Conservation (phyloP, 495 filamentous ascomycete genomes). For the Parachaetomium inaequale region DNA sequence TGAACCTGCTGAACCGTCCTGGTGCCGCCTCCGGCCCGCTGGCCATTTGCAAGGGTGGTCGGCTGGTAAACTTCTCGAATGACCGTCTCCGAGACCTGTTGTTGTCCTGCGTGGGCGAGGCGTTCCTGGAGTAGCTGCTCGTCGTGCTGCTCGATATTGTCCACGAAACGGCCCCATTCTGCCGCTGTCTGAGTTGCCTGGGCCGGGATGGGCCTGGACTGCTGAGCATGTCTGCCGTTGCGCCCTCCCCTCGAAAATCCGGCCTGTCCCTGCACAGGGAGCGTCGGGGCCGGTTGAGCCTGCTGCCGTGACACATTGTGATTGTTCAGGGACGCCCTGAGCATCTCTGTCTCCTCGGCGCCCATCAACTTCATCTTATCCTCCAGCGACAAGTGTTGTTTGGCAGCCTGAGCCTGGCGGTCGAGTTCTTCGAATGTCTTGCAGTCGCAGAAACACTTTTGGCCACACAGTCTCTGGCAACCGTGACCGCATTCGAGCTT, state of each 20-base stretch:
- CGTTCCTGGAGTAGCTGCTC: background rate
- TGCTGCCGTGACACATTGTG: background rate
- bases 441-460: conserved; percentile 39
- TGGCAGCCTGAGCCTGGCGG: background rate
- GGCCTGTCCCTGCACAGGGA: background rate
- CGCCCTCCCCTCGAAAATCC: background rate
- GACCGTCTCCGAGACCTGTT: background rate
- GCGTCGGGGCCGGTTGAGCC: background rate
- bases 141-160: conserved; percentile 4
- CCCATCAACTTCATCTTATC: conserved; percentile 17
- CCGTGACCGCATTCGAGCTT: conserved; percentile 62
- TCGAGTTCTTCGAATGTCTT: conserved; percentile 16
- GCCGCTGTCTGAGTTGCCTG: background rate
- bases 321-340: conserved; percentile 1
- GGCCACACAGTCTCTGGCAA: conserved; percentile 42
- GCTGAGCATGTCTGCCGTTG: background rate
- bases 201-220: background rate
- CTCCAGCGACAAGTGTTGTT: conserved; percentile 11
- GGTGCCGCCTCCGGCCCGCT: background rate
- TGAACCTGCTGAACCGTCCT: conserved; percentile 5
- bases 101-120: background rate
- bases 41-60: conserved; percentile 12
- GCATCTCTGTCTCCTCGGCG: conserved; percentile 2
- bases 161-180: background rate
- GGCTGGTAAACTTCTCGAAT: conserved; percentile 20